Percentiles rank a stretch among this genome's conserved stretches.
Evolutionary conservation across 1,284 basidiomycete genomes (phyloP).

Genomic region (Melampsora abietis-canadensis): DNA sequence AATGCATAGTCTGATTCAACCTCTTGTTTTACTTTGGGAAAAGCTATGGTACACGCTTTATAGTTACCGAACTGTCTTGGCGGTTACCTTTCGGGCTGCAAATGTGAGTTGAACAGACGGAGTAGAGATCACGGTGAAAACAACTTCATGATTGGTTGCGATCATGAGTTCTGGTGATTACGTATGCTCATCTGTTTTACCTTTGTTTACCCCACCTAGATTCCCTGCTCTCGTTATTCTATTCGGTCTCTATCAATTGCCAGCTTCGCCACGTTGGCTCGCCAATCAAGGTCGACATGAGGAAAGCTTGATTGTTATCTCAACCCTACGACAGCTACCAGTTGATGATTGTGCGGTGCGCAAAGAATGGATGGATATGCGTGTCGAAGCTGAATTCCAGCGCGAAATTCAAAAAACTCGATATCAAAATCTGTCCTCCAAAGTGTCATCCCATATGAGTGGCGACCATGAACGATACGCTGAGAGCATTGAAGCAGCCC

Average conservation of each 20-base stretch:
- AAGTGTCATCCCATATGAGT: constrained; percentile 4
- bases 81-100: constrained; percentile 47
- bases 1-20: background rate
- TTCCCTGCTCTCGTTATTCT: constrained; percentile 44
- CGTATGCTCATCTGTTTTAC: background rate
- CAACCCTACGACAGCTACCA: constrained; percentile 38
- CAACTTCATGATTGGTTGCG: no score
- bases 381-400: constrained; percentile 43
- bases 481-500: constrained; percentile 43
- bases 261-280: constrained; percentile 47
- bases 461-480: constrained; percentile 8
- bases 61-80: constrained; percentile 43
- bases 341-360: constrained; percentile 43
- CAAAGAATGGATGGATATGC: constrained; percentile 47
- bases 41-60: constrained; percentile 44
- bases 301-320: constrained; percentile 44
- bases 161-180: no score
- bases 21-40: constrained; percentile 2
- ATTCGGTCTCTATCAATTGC: constrained; percentile 44
- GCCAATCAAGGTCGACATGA: constrained; percentile 44
- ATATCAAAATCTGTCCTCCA: constrained; percentile 12
- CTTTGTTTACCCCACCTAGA: background rate
- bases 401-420: constrained; percentile 17
- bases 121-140: no score
- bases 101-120: constrained; percentile 17